These are phyloP conservation scores for Glycine tomentella DNA, from an alignment of 306 rosid genomes.

Conservation along the genomic window DNA sequence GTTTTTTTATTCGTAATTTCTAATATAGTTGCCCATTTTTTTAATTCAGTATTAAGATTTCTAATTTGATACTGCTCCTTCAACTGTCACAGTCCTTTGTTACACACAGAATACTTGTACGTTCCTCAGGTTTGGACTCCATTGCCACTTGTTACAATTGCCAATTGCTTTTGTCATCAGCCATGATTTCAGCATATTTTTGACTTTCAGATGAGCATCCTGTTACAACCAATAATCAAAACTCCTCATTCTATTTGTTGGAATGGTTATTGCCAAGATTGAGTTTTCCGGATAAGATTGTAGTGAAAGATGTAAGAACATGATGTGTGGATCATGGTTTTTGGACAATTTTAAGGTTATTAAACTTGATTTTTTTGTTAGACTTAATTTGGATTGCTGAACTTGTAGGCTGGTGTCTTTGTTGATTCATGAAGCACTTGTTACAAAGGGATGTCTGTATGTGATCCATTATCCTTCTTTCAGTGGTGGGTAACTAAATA, in stretches of 20 bases:
- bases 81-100: slow-evolving; percentile 73
- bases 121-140: slow-evolving; percentile 71
- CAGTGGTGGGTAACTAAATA: slow-evolving; percentile 15
- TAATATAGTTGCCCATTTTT: not conserved
- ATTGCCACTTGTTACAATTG: slow-evolving; percentile 16
- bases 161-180: slow-evolving; percentile 40
- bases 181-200: slow-evolving; percentile 26
- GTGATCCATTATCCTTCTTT: slow-evolving; percentile 35
- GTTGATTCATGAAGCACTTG: slow-evolving; percentile 52
- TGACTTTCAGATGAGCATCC: slow-evolving; percentile 64
- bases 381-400: slow-evolving; percentile 31
- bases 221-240: slow-evolving; percentile 47
- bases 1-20: slow-evolving; percentile 5
- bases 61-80: slow-evolving; percentile 47
- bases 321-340: slow-evolving; percentile 24
- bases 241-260: slow-evolving; percentile 55
- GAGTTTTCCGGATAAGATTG: slow-evolving; percentile 59
- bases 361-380: not conserved
- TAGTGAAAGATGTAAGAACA: slow-evolving; percentile 74
- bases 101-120: slow-evolving; percentile 76
- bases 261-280: slow-evolving; percentile 85
- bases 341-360: slow-evolving; percentile 24
- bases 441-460: slow-evolving; percentile 1
- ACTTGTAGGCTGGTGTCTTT: slow-evolving; percentile 67
- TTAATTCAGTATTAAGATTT: slow-evolving; percentile 27